Conservation (phyloP, 2,329 filamentous ascomycete genomes). For the Dichotomopilus funicola region DNA sequence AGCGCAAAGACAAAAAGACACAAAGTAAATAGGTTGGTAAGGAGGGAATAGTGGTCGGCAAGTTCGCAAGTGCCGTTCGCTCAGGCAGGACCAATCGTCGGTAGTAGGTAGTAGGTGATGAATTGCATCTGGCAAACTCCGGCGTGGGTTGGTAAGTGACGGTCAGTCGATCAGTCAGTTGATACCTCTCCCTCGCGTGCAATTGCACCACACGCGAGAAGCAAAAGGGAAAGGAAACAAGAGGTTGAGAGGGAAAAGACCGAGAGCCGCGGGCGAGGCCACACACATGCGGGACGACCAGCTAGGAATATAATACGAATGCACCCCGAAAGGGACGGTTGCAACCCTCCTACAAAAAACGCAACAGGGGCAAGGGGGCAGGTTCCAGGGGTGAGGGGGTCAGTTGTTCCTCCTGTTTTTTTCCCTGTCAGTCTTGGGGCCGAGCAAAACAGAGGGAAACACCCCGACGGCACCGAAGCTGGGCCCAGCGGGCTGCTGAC, state of each 20-base stretch:
- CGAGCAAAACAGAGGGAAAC: too few relatives aligned
- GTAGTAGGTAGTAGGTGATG: not conserved
- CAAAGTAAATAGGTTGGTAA: too few relatives aligned
- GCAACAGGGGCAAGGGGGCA: not conserved
- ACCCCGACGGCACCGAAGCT: too few relatives aligned
- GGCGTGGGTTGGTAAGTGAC: not conserved
- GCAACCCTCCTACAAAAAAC: not conserved
- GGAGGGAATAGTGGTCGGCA: too few relatives aligned
- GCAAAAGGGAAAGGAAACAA: not conserved
- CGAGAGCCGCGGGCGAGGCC: conserved; percentile 1
- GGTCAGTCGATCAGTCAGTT: not conserved
- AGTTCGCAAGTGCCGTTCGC: too few relatives aligned
- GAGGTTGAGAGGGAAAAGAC: not conserved
- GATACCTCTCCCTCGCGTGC: conserved; percentile 11
- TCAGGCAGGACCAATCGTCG: too few relatives aligned
- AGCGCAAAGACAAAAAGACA: not conserved
- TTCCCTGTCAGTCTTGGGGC: not conserved
- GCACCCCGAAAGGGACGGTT: conserved; percentile 8
- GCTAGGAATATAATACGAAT: conserved; percentile 16
- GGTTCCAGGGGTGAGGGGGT: not conserved
- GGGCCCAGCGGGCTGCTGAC: too few relatives aligned
- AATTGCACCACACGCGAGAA: not conserved
- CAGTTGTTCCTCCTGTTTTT: not conserved
- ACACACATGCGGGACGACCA: conserved; percentile 7
- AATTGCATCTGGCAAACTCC: conserved; percentile 3